Conservation (phyloP, 495 filamentous ascomycete species). For the Penicillium parvum region DNA sequence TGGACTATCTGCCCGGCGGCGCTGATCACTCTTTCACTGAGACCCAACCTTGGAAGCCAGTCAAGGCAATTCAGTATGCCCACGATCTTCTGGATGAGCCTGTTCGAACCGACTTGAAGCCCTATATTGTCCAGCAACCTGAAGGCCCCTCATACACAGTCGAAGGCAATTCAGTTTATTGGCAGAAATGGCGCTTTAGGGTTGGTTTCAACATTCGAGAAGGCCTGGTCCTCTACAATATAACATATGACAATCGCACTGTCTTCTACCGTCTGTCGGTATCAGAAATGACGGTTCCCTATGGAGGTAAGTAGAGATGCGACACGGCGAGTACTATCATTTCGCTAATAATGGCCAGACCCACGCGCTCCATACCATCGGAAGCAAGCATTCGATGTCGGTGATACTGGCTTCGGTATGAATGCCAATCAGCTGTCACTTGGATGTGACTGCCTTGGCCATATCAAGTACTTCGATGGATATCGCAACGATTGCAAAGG, state of each 20-base stretch:
- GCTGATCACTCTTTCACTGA: constrained; percentile 21
- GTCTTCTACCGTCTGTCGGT: constrained; percentile 66
- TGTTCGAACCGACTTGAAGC: constrained; percentile 60
- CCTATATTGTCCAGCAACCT: constrained; percentile 70
- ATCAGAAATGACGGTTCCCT: constrained; percentile 71
- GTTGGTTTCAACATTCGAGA: constrained; percentile 63
- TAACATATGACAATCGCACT: constrained; percentile 64
- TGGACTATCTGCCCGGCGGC: constrained; percentile 47
- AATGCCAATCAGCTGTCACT: constrained; percentile 64
- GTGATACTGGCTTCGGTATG: constrained; percentile 61
- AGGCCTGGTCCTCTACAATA: constrained; percentile 58
- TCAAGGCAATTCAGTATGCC: constrained; percentile 50
- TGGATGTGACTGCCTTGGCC: constrained; percentile 65
- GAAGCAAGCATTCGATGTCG: constrained; percentile 68
- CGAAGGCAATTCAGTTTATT: constrained; percentile 49
- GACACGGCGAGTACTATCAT: background rate
- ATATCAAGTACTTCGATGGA: constrained; percentile 61
- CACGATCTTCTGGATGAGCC: constrained; percentile 37
- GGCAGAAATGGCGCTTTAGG: constrained; percentile 67
- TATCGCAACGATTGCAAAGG: constrained; percentile 54
- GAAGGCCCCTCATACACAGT: constrained; percentile 66
- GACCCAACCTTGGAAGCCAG: constrained; percentile 45
- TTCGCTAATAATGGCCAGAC: constrained; percentile 41
- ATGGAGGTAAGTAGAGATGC: constrained; percentile 28
- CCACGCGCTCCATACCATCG: constrained; percentile 63